These are phyloP conservation scores for Boletus reticuloceps DNA, from an alignment of 768 basidiomycete genomes.

Conservation along the genomic window DNA sequence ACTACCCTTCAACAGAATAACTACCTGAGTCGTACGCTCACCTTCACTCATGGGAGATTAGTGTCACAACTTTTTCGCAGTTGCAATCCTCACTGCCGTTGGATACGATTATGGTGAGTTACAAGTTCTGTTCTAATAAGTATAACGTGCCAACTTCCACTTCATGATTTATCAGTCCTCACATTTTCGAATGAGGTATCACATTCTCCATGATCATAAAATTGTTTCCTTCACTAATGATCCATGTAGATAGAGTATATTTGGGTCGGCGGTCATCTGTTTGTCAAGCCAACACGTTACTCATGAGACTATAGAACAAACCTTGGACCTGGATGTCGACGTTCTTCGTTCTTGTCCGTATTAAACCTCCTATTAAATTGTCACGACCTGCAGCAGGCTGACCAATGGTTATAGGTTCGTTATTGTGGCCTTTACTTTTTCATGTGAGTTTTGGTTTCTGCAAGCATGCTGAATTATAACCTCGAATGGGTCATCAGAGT, in stretches of 20 bases:
- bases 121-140: background rate
- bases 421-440: conserved; percentile 1
- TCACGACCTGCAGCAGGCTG: background rate
- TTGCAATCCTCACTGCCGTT: background rate
- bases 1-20: background rate
- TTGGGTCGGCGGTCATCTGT: background rate
- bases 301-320: background rate
- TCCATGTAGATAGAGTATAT: conserved; percentile 6
- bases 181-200: conserved; percentile 9
- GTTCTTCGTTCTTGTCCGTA: conserved; percentile 7
- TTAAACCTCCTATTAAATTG: background rate
- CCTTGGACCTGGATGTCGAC: conserved; percentile 10
- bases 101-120: conserved; percentile 11
- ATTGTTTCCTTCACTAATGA: background rate
- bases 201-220: background rate
- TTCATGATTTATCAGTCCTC: conserved; percentile 3
- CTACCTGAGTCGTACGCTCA: background rate
- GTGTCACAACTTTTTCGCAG: background rate
- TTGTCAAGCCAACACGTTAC: background rate
- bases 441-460: background rate
- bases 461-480: background rate
- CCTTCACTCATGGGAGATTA: background rate
- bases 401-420: conserved; percentile 3
- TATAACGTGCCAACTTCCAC: background rate
- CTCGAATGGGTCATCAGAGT: background rate